Evolutionary conservation across 2,329 filamentous ascomycete genomes (phyloP), one percentile per base, ranked within the genome.

Genomic region (Purpureocillium takamizusanense): DNA sequence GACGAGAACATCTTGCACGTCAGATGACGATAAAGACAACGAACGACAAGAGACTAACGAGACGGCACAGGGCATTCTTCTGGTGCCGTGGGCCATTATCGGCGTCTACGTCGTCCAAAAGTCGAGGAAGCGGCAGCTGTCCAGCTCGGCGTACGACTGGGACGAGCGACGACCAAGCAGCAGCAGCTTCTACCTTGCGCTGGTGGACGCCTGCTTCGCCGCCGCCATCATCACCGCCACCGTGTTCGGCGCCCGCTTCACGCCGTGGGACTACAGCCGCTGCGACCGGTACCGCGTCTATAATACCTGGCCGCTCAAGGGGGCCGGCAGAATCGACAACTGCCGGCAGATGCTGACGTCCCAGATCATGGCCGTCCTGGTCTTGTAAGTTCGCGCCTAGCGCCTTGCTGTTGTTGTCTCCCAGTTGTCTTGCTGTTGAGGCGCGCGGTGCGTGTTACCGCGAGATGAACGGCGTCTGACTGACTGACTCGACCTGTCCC

Each of bases 131-230:
- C 7, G 11, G 5, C 13, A 30, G 11, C 4, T 3, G 27, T n/a
- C 29, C n/a, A n/a, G 14, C 17, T 16, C 30, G 18, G 10, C 14
- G n/a, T 23, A 37, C 11, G 11, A 23, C 10, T 42, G 39, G 39
- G 18, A 13, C 13, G 16, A 33, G 11, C 15, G 32, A 11, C 18
- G 25, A 8, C 31, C 25, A 4, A 14, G 15, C 14, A 37, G 28
- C 10, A 11, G 18, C 35, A 33, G 37, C 35, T 38, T 45, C 34
- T 45, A 42, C 38, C n/a, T 40, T 7, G 16, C 40, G 15, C 7
- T 35, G 27, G 27, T 40, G 27, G 38, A 17, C 16, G 17, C 21
- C 30, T 21, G 10, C 15, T 27, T 4, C 33, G 16, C 35, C 10
- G 18, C 31, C 27, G 10, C 12, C 12, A 15, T 35, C 17, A 8